Base-by-base conservation (phyloP, 192 early-diverging fungal genomes). In the Mortierella hygrophila region DNA sequence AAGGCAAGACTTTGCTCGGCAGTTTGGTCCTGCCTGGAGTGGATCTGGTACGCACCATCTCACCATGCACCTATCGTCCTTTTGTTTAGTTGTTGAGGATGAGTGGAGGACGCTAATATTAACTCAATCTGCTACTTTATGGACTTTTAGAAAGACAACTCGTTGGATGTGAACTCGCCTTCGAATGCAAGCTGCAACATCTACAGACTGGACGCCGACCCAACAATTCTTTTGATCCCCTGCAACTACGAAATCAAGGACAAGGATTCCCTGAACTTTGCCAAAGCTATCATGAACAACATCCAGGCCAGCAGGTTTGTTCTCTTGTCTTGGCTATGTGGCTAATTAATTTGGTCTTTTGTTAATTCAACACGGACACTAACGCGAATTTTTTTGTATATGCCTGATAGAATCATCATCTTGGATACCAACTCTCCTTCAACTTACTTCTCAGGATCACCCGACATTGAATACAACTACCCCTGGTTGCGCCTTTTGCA, bases 201-300 rank as follows among this genome's bases (percentile, higher is more conserved):
- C 46, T 86, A 86, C 60, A 68, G 70, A 54, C 52, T 81, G 23
- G 68, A 86, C 9, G 38, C 60, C 3, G 84, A 86, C 71, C 71
- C 75, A 21, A 74, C 75, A 9, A 76, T 81, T 6, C 2, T 81
- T 4, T 15, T 81, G 11, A 68, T 86, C 16, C 77, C 84, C 4
- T 80, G 78, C 76, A 86, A 86, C 57, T 81, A 81, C 35, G 84
- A 86, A 42, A 70, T 86, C 79, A 80, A 81, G 70, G 84, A 86
- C 47, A 70, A 78, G 74, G 74, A 86, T 37, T 70, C 75, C 35
- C 37, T 86, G 35, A 86, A 86, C 72, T 80, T 86, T 40, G 79
- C 84, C 37, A 86, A 81, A 70, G 65, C 79, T 8, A 78, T 86
- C 65, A 77, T 86, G 79, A 77, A 70, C 69, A 63, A 46, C 44